A percentile compares a stretch with the other conserved stretches of the same genome.
phyloP scores from a whole-genome alignment of 2,329 filamentous ascomycete genomes.

The Coleophoma crateriformis region DNA sequence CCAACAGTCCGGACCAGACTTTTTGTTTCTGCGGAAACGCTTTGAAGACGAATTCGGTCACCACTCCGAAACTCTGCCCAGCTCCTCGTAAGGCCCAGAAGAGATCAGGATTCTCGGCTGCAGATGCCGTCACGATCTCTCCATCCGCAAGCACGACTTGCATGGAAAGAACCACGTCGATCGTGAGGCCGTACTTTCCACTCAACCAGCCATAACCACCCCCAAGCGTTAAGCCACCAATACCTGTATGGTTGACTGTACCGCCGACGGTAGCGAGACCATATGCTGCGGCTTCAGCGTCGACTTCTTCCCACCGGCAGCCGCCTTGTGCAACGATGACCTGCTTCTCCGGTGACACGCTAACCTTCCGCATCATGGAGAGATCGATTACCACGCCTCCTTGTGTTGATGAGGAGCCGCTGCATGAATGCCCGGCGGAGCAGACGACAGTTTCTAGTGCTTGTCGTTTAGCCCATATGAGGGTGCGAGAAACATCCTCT shows the following conservation, averaged over 20 bases:
- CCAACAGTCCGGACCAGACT: conserved; percentile 13
- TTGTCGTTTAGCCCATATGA: conserved; percentile 9
- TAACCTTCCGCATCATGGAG: conserved; percentile 11
- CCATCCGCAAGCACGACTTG: conserved; percentile 15
- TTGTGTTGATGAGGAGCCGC: conserved; percentile 13
- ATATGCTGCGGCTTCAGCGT: conserved; percentile 10
- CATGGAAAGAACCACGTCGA: conserved; percentile 16
- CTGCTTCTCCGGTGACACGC: conserved; percentile 8
- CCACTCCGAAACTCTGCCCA: conserved; percentile 12
- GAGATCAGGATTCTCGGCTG: conserved; percentile 9
- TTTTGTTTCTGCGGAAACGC: conserved; percentile 6
- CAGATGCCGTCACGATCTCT: conserved; percentile 8
- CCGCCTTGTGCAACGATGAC: conserved; percentile 15
- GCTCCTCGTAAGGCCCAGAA: conserved; percentile 19
- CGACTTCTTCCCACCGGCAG: conserved; percentile 17
- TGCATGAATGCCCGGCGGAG: conserved; percentile 13
- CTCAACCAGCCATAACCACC: conserved; percentile 46
- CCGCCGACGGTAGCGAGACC: conserved; percentile 17
- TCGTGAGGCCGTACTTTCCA: conserved; percentile 25
- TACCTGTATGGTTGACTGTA: conserved; percentile 10
- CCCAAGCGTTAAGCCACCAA: conserved; percentile 16
- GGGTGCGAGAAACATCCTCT: conserved; percentile 10
- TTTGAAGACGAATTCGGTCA: conserved; percentile 6
- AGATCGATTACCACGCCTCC: conserved; percentile 17
- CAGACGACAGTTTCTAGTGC: conserved; percentile 10